Evolutionary conservation across 2,329 filamentous ascomycete species (phyloP), one percentile per base, ranked within the genome.

Genomic region (Cercospora sojina): DNA sequence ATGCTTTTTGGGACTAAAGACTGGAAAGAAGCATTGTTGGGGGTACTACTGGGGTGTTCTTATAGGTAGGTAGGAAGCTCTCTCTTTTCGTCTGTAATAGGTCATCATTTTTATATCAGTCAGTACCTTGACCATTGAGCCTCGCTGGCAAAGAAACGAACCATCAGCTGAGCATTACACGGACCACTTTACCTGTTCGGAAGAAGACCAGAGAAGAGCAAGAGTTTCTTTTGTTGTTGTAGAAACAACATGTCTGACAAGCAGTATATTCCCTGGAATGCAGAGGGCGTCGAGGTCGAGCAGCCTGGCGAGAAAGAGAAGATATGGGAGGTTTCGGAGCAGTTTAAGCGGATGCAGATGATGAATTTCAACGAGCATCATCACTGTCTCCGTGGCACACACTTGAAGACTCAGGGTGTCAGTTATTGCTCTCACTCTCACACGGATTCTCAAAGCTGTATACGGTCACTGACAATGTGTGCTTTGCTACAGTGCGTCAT

Each of bases 331-430:
- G 77, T 77, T 12, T 78, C 78, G 64, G 76, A 77, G 62, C 76
- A 77, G 59, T 77, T 77, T 73, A 76, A 77, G 49, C 71, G 75
- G 6, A 76, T 79, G 71, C 77, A 80, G 67, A 78, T 79, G 74
- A 78, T 78, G 72, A 79, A 79, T 55, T 78, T 79, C 73, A 77
- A 79, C 62, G 76, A 77, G 64, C 75, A 79, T 67, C 73, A 74
- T 49, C 77, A 78, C 68, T 77, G 73, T 51, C 73, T 77, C 35
- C 76, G 77, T n/a, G 78, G 77, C 35, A 79, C 76, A 7, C 75
- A 79, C 62, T 69, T 79, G 57, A 78, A 78, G 70, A 77, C 76
- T 6, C 75, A 77, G 62, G 70, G 75, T 20, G 71, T 74, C 71
- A 38, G 72, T 66, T 2, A 20, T 18, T n/a, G 0, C 2, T 20